Percentiles rank a stretch among this genome's conserved stretches.
Conservation (phyloP, 768 basidiomycete species). For the Pleurotus tuoliensis region DNA sequence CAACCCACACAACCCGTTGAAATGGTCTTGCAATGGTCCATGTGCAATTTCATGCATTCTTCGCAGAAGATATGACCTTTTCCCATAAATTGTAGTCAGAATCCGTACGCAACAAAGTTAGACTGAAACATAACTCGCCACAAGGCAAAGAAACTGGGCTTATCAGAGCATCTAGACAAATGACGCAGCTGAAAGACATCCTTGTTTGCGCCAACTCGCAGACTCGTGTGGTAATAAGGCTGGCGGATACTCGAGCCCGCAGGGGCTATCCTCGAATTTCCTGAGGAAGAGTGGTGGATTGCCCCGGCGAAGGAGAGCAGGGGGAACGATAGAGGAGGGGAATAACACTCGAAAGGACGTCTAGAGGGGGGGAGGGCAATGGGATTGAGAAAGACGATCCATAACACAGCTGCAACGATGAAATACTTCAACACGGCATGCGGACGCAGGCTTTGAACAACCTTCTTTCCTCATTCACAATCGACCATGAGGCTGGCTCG, state of each 20-base stretch:
- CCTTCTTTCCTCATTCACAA: neutral
- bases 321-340: too few species aligned
- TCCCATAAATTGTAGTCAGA: neutral
- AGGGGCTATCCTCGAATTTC: too few species aligned
- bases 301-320: too few species aligned
- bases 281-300: too few species aligned
- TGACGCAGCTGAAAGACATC: slow-evolving; percentile 4
- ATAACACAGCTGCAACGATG: neutral
- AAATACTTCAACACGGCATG: slow-evolving; percentile 4
- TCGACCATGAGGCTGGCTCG: slow-evolving; percentile 1
- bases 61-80: slow-evolving; percentile 9
- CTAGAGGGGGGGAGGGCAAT: neutral
- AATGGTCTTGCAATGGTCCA: neutral
- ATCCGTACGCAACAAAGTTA: too few species aligned
- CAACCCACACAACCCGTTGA: slow-evolving; percentile 2
- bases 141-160: slow-evolving; percentile 9
- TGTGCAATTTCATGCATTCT: slow-evolving; percentile 7
- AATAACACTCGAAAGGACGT: too few species aligned
- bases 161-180: slow-evolving; percentile 8
- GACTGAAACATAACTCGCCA: neutral
- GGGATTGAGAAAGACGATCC: neutral
- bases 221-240: neutral
- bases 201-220: neutral
- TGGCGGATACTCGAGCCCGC: too few species aligned
- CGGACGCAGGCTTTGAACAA: neutral